Evolutionary conservation across 225 moss, liverwort and hornwort species (phyloP), one percentile per base, ranked within the genome.

Genomic region (Pleurozium schreberi): DNA sequence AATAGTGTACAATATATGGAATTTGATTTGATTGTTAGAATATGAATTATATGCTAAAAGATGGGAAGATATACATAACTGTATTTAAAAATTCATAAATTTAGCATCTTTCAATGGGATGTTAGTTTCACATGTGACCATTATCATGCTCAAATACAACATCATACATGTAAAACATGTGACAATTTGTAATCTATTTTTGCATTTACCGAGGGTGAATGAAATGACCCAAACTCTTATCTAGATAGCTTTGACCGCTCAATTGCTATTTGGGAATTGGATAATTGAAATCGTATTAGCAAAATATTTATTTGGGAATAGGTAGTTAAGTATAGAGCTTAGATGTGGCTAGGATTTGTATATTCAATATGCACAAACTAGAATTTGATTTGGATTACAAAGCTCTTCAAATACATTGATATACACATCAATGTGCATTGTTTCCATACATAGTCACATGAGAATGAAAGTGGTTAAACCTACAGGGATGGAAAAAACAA

Each of bases 1-100:
- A 74, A 18, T 6, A 47, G 1, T 27, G 1, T 25, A 43, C 1
- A 0, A 5, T 18, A 31, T 11, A 11, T 75, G 2, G 4, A 49
- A 74, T 4, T 47, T 0, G 7, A 74, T 49, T 47, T 49, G 11
- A 49, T 4, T 47, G 0, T 11, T 19, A 7, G 2, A 47, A 47
- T 74, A 49, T 47, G 11, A 47, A 18, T 18, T 4, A 11, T 47
- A 11, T 47, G 6, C 18, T 74, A 19, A 47, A 49, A 18, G 31
- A 49, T 47, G 10, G 73, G 3, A 73, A 30, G 6, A 10, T 10
- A 30, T 30, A 18, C 10, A 73, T 73, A 3, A 30, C 17, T 30
- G 10, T 73, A 73, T 18, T 45, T 6, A 30, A 28, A 30, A 30
- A 45, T 18, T 2, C 28, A 0, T 10, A 45, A 14, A 55, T 18